Base-by-base conservation (phyloP, 2,329 filamentous ascomycete species). In the Colletotrichum scovillei region DNA sequence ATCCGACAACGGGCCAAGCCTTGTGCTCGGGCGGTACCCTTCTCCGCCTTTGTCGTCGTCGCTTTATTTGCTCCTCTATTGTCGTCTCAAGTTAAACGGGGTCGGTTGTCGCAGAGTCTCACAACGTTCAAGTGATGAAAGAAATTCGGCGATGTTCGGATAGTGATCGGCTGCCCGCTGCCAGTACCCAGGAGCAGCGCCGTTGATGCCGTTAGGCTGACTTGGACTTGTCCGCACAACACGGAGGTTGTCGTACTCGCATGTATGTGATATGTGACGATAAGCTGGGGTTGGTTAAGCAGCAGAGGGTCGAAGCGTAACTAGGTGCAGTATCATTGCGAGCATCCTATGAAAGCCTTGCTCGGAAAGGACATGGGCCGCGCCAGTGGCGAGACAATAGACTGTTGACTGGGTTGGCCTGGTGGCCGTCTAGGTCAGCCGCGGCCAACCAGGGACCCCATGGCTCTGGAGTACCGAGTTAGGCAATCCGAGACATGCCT, bases 1-100 rank as follows among this genome's bases (percentile, higher is more conserved):
- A 72, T 69, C 58, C 30, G 28, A 72, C 58, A 55, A 69, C 58
- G 69, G 58, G 46, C 65, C 58, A 69, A 72, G 55, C 58, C 65
- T 69, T 26, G 63, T 57, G 68, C 65, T 58, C 58, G 65, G 52
- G 38, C 58, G 49, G 35, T 30, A 7, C n/a, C 38, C 49, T 58
- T 53, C 53, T 16, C 26, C 16, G 53, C 26, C 60, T 22, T 42
- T 12, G 14, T 32, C 56, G 64, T 57, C 53, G 55, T 67, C 52
- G 32, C 68, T 66, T 60, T 42, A 42, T 42, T 19, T 49, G 42
- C 42, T 49, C 19, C 42, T 49, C 19, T 22, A 49, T 22, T 49
- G 19, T 49, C 42, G 42, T 49, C 42, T 49, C 42, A 49, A 22
- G 16, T 49, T 22, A 49, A 49, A 49, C 42, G 19, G 19, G 42